Evolutionary conservation across 495 filamentous ascomycete genomes (phyloP).

Genomic region (Haplographium delicatum): DNA sequence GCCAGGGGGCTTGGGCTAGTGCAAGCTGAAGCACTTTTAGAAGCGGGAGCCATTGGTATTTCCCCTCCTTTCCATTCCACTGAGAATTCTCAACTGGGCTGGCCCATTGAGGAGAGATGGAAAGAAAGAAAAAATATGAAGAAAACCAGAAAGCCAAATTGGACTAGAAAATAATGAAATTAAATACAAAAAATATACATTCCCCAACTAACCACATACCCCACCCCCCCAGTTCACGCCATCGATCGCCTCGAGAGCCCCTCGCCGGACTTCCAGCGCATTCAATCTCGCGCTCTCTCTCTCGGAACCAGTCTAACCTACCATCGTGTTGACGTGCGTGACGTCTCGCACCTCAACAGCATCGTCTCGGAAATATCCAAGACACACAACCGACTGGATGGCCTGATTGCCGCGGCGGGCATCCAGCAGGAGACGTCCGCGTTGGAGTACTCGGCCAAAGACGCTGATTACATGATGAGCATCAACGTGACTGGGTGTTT

Average conservation of each 20-base stretch:
- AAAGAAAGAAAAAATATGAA: too few relatives aligned
- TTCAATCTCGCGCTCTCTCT: slow-evolving; percentile 57
- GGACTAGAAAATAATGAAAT: too few relatives aligned
- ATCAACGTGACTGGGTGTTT: slow-evolving; percentile 75
- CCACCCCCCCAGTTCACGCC: slow-evolving; percentile 43
- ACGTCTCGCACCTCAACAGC: slow-evolving; percentile 60
- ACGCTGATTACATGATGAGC: slow-evolving; percentile 58
- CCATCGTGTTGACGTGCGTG: slow-evolving; percentile 80
- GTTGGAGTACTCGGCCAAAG: slow-evolving; percentile 57
- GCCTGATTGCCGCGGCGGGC: slow-evolving; percentile 75
- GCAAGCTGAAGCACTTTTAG: slow-evolving; percentile 73
- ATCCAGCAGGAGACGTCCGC: slow-evolving; percentile 70
- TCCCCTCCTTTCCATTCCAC: not conserved
- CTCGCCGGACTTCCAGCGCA: slow-evolving; percentile 41
- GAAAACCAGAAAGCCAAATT: too few relatives aligned
- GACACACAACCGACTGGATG: slow-evolving; percentile 68
- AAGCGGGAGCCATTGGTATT: slow-evolving; percentile 63
- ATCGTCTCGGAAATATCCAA: slow-evolving; percentile 64
- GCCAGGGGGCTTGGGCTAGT: slow-evolving; percentile 74
- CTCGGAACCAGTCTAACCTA: slow-evolving; percentile 69
- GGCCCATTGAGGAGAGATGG: not conserved
- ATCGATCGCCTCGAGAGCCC: slow-evolving; percentile 46
- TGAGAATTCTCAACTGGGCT: not conserved
- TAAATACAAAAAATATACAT: too few relatives aligned
- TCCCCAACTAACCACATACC: too few relatives aligned